These are phyloP conservation scores for Endocladia muricata DNA, from an alignment of 31 red algal species.

Conservation along the genomic window DNA sequence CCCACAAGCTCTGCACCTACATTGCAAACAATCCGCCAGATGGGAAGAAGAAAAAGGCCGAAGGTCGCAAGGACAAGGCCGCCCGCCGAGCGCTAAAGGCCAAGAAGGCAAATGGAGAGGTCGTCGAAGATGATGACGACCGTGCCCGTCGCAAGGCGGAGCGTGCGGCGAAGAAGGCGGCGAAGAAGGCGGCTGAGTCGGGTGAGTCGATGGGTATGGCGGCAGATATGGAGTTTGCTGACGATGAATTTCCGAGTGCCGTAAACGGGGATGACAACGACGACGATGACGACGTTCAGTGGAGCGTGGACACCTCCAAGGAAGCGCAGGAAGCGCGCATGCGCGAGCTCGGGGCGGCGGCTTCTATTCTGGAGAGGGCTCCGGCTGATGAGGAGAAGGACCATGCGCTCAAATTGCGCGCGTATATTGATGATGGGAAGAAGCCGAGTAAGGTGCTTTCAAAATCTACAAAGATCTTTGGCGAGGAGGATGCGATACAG, in stretches of 20 bases:
- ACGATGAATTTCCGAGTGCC: neutral
- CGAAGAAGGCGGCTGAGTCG: slow-evolving; percentile 43
- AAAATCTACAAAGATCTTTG: slow-evolving; percentile 57
- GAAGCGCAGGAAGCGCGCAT: slow-evolving; percentile 69
- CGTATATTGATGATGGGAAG: slow-evolving; percentile 77
- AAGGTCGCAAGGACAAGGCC: slow-evolving; percentile 73
- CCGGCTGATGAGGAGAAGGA: slow-evolving; percentile 46
- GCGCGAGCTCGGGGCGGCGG: slow-evolving; percentile 66
- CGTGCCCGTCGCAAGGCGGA: slow-evolving; percentile 28
- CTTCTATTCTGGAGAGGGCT: slow-evolving; percentile 62
- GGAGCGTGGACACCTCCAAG: slow-evolving; percentile 83
- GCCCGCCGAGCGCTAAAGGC: slow-evolving; percentile 63
- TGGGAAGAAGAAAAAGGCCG: slow-evolving; percentile 71
- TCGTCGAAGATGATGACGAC: slow-evolving; percentile 36
- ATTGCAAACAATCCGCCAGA: slow-evolving; percentile 95
- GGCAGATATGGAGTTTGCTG: neutral
- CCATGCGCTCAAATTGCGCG: slow-evolving; percentile 37
- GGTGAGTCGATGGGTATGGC: slow-evolving; percentile 10
- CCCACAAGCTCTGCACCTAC: slow-evolving; percentile 91
- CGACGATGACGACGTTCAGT: slow-evolving; percentile 81
- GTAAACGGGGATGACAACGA: slow-evolving; percentile 26
- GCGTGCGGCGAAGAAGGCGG: slow-evolving; percentile 24
- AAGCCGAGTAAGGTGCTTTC: slow-evolving; percentile 50
- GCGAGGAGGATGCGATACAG: slow-evolving; percentile 39
- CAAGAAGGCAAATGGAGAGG: slow-evolving; percentile 24